Conservation (phyloP, 1,284 basidiomycete genomes). For the Veloboletus limbatus region DNA sequence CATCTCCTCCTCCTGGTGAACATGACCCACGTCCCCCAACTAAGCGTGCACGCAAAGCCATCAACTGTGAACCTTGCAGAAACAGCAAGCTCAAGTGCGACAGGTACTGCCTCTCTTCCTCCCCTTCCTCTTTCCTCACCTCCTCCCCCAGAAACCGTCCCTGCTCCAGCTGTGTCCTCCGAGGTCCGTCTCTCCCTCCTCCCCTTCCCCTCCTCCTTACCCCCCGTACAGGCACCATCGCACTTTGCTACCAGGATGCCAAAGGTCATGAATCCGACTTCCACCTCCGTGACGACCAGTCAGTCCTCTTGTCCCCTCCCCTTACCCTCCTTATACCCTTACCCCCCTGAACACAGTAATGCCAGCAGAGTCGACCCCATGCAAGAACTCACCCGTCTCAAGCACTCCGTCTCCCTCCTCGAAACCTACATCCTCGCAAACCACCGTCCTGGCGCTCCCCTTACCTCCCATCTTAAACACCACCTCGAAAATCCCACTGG, state of each 20-base stretch:
- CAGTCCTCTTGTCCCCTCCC: constrained; percentile 24
- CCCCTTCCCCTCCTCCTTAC: background rate
- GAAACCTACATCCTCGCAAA: constrained; percentile 64
- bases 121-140: constrained; percentile 4
- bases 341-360: constrained; percentile 33
- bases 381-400: constrained; percentile 67
- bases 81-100: constrained; percentile 84
- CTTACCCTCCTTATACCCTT: constrained; percentile 5
- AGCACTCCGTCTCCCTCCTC: constrained; percentile 68
- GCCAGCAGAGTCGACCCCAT: constrained; percentile 64
- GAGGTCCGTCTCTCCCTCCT: constrained; percentile 44
- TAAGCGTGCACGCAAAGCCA: constrained; percentile 77
- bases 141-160: constrained; percentile 62
- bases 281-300: constrained; percentile 57
- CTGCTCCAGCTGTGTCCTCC: constrained; percentile 77
- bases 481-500: constrained; percentile 36
- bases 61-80: constrained; percentile 81
- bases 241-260: constrained; percentile 72
- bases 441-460: constrained; percentile 34
- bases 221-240: constrained; percentile 55
- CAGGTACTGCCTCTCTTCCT: constrained; percentile 43
- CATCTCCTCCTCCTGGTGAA: constrained; percentile 41
- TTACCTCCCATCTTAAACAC: constrained; percentile 32
- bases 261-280: constrained; percentile 51
- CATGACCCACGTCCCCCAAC: constrained; percentile 61